Percentiles rank a stretch among this genome's conserved stretches.
Evolutionary conservation across 2,329 filamentous ascomycete species (phyloP).

Genomic region (Alternaria gaisen): DNA sequence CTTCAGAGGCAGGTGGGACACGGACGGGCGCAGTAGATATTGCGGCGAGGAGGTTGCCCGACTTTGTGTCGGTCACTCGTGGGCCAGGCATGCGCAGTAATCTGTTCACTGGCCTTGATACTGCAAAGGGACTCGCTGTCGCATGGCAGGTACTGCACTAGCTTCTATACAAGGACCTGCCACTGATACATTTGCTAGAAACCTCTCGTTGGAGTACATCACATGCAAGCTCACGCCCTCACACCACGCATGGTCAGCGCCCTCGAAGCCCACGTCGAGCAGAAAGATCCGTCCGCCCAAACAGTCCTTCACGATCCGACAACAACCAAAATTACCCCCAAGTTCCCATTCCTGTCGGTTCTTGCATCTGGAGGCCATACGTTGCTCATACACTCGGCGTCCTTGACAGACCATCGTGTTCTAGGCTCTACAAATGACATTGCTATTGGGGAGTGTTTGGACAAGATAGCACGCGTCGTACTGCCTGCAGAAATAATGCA

Average conservation of each 20-base stretch:
- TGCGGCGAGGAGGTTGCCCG: conserved; percentile 61
- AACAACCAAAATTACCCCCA: conserved; percentile 52
- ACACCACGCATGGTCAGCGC: conserved; percentile 81
- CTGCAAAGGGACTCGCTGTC: conserved; percentile 84
- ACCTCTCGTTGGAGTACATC: conserved; percentile 86
- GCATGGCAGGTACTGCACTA: conserved; percentile 69
- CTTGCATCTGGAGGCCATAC: conserved; percentile 94
- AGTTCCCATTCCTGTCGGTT: conserved; percentile 86
- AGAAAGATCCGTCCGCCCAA: background rate
- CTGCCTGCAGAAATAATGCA: conserved; percentile 70
- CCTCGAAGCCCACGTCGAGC: conserved; percentile 52
- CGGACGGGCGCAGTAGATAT: background rate
- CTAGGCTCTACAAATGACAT: conserved; percentile 79
- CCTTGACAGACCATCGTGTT: conserved; percentile 74
- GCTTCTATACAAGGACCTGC: background rate
- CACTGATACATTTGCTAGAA: conserved; percentile 52
- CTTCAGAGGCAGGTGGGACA: background rate
- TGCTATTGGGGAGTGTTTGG: conserved; percentile 88
- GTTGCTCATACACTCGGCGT: conserved; percentile 78
- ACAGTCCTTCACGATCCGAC: background rate
- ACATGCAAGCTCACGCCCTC: conserved; percentile 96
- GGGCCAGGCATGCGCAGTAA: conserved; percentile 89
- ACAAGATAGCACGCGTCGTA: conserved; percentile 83
- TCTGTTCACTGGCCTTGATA: conserved; percentile 79
- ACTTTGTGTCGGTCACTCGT: conserved; percentile 88